Base-by-base conservation (phyloP, 108 stramenopile genomes). In the Nitzschia sp. region DNA sequence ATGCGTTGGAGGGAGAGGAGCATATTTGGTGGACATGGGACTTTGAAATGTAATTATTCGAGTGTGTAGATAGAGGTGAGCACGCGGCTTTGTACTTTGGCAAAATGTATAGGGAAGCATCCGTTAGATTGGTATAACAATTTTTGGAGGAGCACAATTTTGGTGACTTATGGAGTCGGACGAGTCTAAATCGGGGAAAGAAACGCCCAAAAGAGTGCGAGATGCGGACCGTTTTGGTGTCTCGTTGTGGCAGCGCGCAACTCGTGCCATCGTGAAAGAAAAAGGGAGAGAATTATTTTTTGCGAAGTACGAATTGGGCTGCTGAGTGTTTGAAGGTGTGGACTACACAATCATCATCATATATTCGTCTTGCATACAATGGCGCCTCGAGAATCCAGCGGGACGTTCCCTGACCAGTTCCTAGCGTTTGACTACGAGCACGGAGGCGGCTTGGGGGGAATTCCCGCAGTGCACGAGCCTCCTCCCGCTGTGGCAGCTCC, bases 341-440 rank as follows among this genome's bases (percentile, higher is more conserved):
- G 29, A 34, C 29, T 3, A 5, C 29, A 34, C 29, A 34, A 34
- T 34, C 29, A 34, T 34, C 29, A 34, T 34, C 29, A 34, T 34
- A 34, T 34, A 3, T 34, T 17, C 10, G 38, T 14, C 8, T 29
- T 46, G 38, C 40, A 43, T 21, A 75, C 73, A 40, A 91, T 91
- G 90, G 81, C 90, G 52, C 90, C 90, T 38, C 69, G 90, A 57
- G 87, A 88, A 76, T 86, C 87, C 20, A 91, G 82, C 12, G 84
- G 87, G 60, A 63, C 75, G 11, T 91, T 86, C 63, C 86, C 85
- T 7, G 90, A 91, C 71, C 82, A 88, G 38, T 80, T 57, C 75
- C 58, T 91, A 25, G 71, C 82, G 51, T 80, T 87, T 53, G 90
- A 91, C 40, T 86, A 83, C 61, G 90, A 88, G 37, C 69, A 71